Conservation (phyloP, 306 rosid genomes). For the Nissolia schottii region DNA sequence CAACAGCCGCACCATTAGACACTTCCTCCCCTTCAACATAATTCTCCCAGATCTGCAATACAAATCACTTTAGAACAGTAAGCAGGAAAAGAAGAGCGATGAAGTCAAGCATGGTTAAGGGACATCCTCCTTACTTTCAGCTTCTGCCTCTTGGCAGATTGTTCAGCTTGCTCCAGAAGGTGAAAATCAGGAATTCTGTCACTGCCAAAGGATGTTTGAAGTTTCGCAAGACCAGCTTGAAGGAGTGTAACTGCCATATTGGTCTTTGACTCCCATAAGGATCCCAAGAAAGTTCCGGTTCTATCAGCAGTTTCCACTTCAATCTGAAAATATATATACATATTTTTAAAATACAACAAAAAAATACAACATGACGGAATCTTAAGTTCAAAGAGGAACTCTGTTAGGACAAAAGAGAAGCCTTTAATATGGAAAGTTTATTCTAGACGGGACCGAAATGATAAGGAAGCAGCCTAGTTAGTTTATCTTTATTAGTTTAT, state of each 20-base stretch:
- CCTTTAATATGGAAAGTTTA: too few species aligned
- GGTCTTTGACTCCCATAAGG: constrained; percentile 79
- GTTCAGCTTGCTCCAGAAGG: constrained; percentile 78
- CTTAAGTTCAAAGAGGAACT: neutral
- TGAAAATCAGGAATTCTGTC: constrained; percentile 72
- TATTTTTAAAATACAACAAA: constrained; percentile 6
- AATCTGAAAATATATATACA: constrained; percentile 48
- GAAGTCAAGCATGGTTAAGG: neutral
- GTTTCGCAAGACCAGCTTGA: constrained; percentile 78
- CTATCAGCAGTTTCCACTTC: constrained; percentile 86
- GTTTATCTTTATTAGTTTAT: too few species aligned
- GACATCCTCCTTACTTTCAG: constrained; percentile 55
- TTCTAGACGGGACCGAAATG: too few species aligned
- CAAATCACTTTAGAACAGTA: constrained; percentile 16
- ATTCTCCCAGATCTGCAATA: constrained; percentile 79
- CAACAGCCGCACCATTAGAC: constrained; percentile 48
- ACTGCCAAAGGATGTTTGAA: constrained; percentile 66
- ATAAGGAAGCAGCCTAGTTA: too few species aligned
- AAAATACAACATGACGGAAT: neutral
- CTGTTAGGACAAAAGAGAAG: too few species aligned
- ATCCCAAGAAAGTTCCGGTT: constrained; percentile 88
- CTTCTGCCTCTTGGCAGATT: constrained; percentile 60
- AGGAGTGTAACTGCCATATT: constrained; percentile 65
- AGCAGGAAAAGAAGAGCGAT: neutral
- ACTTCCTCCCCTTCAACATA: constrained; percentile 84